A percentile compares a stretch with the other conserved stretches of the same genome.
phyloP scores from a whole-genome alignment of 495 filamentous ascomycete genomes.

The Penicillium cinerascens region DNA sequence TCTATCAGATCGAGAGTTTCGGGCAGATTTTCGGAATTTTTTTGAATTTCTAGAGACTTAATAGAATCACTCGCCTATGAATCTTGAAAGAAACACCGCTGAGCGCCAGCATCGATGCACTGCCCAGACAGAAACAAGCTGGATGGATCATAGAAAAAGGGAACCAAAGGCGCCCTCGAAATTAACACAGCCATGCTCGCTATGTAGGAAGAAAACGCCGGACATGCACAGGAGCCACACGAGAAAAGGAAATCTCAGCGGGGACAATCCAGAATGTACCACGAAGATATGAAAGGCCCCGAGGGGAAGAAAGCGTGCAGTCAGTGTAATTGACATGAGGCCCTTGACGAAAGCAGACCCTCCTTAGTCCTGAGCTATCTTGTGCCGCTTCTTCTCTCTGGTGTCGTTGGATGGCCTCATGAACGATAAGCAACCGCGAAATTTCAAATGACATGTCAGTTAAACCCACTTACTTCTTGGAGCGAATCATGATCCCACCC shows the following conservation, averaged over 20 bases:
- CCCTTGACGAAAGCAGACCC: background rate
- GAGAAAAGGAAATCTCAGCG: background rate
- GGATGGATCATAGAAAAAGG: background rate
- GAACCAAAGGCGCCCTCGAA: background rate
- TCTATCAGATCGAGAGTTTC: background rate
- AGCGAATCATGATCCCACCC: conserved; percentile 16
- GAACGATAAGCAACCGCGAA: background rate
- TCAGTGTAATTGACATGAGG: background rate
- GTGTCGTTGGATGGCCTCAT: background rate
- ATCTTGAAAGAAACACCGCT: background rate
- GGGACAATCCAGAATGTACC: background rate
- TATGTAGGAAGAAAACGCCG: background rate
- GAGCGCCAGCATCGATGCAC: background rate
- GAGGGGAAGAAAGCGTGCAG: background rate
- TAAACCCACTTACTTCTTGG: background rate
- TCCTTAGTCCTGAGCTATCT: background rate
- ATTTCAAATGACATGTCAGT: background rate
- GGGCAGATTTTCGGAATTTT: background rate
- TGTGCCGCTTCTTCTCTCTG: background rate
- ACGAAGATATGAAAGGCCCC: background rate
- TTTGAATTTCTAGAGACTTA: background rate
- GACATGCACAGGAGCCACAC: background rate
- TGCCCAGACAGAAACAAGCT: background rate
- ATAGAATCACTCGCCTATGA: conserved; percentile 5
- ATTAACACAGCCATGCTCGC: background rate